These are phyloP conservation scores for Pugionium dolabratum DNA, from an alignment of 345 rosid species.

Conservation along the genomic window DNA sequence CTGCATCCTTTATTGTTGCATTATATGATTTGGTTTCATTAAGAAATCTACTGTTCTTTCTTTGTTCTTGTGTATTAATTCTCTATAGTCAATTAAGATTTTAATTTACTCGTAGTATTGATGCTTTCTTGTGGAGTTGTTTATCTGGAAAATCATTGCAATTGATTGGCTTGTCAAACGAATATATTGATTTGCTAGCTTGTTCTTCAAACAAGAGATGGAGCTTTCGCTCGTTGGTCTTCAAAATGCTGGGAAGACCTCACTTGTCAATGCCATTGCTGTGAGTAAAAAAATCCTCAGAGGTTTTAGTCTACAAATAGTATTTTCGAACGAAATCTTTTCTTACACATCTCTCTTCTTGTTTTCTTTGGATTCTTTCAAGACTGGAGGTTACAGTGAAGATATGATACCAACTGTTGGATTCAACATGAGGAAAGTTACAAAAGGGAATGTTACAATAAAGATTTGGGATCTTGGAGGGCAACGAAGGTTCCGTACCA, in stretches of 20 bases:
- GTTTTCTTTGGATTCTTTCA: constrained; percentile 34
- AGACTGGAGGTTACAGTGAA: constrained; percentile 96
- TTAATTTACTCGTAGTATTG: not conserved
- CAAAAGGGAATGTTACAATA: constrained; percentile 96
- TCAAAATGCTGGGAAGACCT: constrained; percentile 98
- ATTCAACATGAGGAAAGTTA: constrained; percentile 94
- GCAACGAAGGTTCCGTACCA: constrained; percentile 90
- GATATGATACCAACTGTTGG: constrained; percentile 99
- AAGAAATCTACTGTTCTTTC: not conserved
- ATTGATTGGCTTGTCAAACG: not conserved
- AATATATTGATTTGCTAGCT: constrained; percentile 44
- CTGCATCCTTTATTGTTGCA: not conserved
- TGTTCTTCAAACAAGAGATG: constrained; percentile 96
- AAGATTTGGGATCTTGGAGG: constrained; percentile 99
- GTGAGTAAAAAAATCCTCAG: constrained; percentile 51
- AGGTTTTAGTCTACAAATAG: not conserved
- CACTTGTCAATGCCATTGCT: constrained; percentile 90
- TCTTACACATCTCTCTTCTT: constrained; percentile 2
- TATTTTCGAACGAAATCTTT: not conserved
- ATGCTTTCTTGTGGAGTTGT: not conserved
- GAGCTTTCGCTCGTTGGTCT: constrained; percentile 94
- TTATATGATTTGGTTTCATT: not conserved
- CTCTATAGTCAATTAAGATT: not conserved
- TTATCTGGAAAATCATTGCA: not conserved
- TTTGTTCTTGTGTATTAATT: not conserved